Percentiles rank a stretch among this genome's conserved stretches.
phyloP scores from a whole-genome alignment of 2,329 filamentous ascomycete species.

The Malbranchea cinnamomea region DNA sequence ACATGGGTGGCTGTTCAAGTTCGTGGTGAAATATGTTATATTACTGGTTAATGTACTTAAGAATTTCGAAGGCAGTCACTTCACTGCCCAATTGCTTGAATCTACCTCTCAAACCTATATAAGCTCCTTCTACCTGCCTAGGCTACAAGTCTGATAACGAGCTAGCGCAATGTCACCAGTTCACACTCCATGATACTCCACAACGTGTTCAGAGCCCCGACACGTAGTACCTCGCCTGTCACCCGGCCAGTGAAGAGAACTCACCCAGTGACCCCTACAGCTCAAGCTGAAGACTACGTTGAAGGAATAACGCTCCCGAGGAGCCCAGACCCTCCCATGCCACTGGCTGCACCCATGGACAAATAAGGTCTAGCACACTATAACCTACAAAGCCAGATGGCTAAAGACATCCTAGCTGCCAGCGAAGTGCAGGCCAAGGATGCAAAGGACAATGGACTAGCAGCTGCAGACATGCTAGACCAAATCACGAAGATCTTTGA shows the following conservation, averaged over 20 bases:
- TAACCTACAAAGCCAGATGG: no score
- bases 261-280: neutral
- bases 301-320: no score
- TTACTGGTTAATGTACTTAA: no score
- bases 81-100: no score
- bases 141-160: constrained; percentile 1
- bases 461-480: neutral
- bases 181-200: neutral
- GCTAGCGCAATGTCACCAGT: neutral
- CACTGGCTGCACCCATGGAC: neutral
- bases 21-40: no score
- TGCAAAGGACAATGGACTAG: neutral
- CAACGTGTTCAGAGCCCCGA: neutral
- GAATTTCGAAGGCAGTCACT: no score
- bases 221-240: neutral
- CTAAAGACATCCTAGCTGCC: neutral
- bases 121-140: neutral
- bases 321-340: neutral
- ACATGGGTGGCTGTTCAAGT: no score
- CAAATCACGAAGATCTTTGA: constrained; percentile 1
- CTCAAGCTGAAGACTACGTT: neutral
- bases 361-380: no score
- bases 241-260: constrained; percentile 1
- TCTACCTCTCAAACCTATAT: no score
- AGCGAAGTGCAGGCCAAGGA: neutral